Conservation (phyloP, 2,329 filamentous ascomycete genomes). For the Sphaceloma murrayae region DNA sequence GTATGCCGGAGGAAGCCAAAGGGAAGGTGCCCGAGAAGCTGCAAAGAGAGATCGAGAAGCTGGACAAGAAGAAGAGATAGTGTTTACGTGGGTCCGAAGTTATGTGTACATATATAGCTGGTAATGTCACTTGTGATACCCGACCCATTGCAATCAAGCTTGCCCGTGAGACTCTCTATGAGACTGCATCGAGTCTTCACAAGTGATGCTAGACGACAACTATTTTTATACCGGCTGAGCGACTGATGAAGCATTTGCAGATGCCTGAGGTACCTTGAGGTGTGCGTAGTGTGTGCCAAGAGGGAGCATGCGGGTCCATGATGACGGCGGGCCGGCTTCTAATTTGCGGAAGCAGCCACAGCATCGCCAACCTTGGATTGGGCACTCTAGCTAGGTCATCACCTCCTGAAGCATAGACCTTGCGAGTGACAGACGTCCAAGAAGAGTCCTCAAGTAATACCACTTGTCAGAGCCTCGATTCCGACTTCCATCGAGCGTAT, state of each 20-base stretch:
- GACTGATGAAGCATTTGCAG: not conserved
- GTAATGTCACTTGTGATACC: not conserved
- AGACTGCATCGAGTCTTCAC: too few relatives aligned
- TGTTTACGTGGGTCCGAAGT: not conserved
- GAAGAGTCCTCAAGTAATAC: too few relatives aligned
- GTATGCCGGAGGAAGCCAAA: conserved; percentile 27
- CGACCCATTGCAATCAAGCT: not conserved
- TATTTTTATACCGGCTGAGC: not conserved
- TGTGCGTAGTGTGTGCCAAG: not conserved
- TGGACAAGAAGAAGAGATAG: conserved; percentile 20
- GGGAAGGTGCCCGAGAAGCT: conserved; percentile 17
- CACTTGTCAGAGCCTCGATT: too few relatives aligned
- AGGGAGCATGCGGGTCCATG: not conserved
- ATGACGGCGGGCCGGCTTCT: conserved; percentile 1
- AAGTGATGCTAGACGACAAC: not conserved
- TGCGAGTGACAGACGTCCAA: too few relatives aligned
- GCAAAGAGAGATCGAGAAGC: conserved; percentile 2
- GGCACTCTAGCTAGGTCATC: conserved; percentile 1
- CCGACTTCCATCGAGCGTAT: not conserved
- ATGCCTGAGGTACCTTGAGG: too few relatives aligned
- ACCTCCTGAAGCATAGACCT: conserved; percentile 8
- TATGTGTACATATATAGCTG: not conserved
- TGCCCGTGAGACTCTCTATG: too few relatives aligned
- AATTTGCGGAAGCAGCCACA: conserved; percentile 14
- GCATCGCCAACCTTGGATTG: conserved; percentile 10